These are phyloP conservation scores for Barbarea vulgaris DNA, from an alignment of 345 rosid genomes.

Conservation along the genomic window DNA sequence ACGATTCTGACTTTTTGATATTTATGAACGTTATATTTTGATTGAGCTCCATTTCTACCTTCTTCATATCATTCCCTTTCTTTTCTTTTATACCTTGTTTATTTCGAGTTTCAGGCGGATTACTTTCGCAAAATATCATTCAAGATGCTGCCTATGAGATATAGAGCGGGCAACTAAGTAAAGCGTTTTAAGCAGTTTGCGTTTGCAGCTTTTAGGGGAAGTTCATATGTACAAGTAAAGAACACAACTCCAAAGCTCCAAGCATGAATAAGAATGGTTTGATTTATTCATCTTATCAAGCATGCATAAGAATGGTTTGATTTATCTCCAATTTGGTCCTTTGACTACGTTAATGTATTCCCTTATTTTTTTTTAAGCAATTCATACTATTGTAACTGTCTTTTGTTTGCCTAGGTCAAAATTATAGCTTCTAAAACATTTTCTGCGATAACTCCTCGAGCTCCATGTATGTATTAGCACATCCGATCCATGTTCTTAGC, in stretches of 20 bases:
- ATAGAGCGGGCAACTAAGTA: slow-evolving; percentile 39
- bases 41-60: neutral
- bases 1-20: neutral
- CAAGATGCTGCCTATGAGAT: slow-evolving; percentile 75
- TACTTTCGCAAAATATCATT: slow-evolving; percentile 67
- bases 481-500: too few relatives aligned
- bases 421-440: neutral
- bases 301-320: too few relatives aligned
- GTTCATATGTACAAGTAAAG: neutral
- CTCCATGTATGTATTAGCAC: neutral
- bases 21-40: neutral
- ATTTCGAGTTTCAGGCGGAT: slow-evolving; percentile 52
- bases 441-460: neutral
- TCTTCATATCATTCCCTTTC: neutral
- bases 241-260: neutral
- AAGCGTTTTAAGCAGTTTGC: slow-evolving; percentile 22
- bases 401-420: neutral
- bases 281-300: too few relatives aligned
- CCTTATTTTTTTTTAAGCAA: neutral
- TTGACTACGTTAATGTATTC: neutral
- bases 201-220: neutral
- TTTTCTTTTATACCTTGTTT: neutral
- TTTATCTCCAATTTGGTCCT: too few relatives aligned
- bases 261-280: neutral
- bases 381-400: too few relatives aligned